Evolutionary conservation across 2,329 filamentous ascomycete genomes (phyloP).

Genomic region (Parastagonospora nodorum): DNA sequence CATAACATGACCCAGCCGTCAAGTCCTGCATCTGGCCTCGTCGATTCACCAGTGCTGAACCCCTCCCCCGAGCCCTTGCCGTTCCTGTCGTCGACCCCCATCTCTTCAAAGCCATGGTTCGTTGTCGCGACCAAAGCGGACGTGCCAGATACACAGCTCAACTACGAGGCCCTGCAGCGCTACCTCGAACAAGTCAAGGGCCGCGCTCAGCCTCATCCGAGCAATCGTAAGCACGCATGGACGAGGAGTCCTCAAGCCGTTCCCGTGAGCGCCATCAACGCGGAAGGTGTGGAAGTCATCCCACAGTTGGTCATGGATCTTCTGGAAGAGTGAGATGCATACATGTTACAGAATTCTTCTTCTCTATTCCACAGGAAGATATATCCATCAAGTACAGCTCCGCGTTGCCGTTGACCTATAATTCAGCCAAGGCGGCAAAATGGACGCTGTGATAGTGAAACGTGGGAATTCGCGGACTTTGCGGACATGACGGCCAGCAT

Average conservation of each 20-base stretch:
- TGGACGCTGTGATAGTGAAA: too few relatives aligned
- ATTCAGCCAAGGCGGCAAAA: too few relatives aligned
- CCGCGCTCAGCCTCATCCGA: conserved; percentile 73
- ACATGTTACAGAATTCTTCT: not conserved
- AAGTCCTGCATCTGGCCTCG: conserved; percentile 21
- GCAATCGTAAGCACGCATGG: conserved; percentile 67
- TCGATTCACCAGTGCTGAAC: conserved; percentile 31
- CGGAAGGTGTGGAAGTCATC: conserved; percentile 78
- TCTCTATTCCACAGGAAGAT: too few relatives aligned
- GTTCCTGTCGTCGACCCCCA: conserved; percentile 65
- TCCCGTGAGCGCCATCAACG: conserved; percentile 87
- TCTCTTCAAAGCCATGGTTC: conserved; percentile 95
- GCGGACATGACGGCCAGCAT: too few relatives aligned
- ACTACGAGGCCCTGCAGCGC: conserved; percentile 70
- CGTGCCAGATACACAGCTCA: conserved; percentile 75
- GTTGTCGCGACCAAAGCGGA: conserved; percentile 95
- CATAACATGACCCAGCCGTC: conserved; percentile 13
- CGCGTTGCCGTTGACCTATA: too few relatives aligned
- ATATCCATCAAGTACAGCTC: too few relatives aligned
- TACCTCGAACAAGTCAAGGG: conserved; percentile 72
- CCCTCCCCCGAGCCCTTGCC: conserved; percentile 46
- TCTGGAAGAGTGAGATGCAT: conserved; percentile 48
- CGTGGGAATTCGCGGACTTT: too few relatives aligned
- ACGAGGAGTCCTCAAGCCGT: conserved; percentile 65
- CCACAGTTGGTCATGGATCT: conserved; percentile 74